These are phyloP conservation scores for Graphium sp. DNA, from an alignment of 2,329 filamentous ascomycete species.

Conservation along the genomic window DNA sequence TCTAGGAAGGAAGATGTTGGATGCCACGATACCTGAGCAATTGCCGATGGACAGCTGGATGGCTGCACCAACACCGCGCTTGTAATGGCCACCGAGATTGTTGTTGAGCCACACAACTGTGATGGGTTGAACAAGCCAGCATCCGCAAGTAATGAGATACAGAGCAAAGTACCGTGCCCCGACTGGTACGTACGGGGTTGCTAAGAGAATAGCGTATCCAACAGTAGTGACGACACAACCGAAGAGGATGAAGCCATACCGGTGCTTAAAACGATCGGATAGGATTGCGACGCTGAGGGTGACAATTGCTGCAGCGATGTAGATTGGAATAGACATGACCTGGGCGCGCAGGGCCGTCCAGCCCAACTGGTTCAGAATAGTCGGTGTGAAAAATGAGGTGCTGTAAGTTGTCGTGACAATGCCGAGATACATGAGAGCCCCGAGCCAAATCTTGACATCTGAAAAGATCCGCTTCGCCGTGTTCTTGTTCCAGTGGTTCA, in stretches of 20 bases:
- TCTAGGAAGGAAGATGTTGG: constrained; percentile 28
- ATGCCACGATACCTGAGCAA: constrained; percentile 28
- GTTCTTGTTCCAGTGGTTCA: constrained; percentile 6
- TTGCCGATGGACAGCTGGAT: constrained; percentile 34
- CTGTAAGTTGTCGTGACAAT: constrained; percentile 27
- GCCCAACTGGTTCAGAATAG: constrained; percentile 18
- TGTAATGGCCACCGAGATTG: constrained; percentile 39
- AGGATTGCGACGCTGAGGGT: constrained; percentile 19
- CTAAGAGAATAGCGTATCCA: constrained; percentile 38
- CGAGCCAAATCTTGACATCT: constrained; percentile 28
- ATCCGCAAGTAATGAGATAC: constrained; percentile 34
- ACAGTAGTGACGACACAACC: constrained; percentile 30
- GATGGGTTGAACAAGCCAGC: constrained; percentile 36
- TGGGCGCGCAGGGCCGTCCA: constrained; percentile 16
- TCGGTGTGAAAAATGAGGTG: constrained; percentile 19
- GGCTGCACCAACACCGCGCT: constrained; percentile 33
- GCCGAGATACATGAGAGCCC: constrained; percentile 16
- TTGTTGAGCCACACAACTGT: constrained; percentile 39
- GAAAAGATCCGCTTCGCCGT: constrained; percentile 21
- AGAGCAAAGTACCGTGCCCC: constrained; percentile 34
- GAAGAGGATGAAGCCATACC: constrained; percentile 34
- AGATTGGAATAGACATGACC: constrained; percentile 18
- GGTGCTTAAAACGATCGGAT: constrained; percentile 31
- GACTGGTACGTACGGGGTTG: constrained; percentile 25
- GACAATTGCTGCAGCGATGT: constrained; percentile 14